Evolutionary conservation across 2,329 filamentous ascomycete genomes (phyloP), one percentile per base, ranked within the genome.

Genomic region (Penicillium hordei): DNA sequence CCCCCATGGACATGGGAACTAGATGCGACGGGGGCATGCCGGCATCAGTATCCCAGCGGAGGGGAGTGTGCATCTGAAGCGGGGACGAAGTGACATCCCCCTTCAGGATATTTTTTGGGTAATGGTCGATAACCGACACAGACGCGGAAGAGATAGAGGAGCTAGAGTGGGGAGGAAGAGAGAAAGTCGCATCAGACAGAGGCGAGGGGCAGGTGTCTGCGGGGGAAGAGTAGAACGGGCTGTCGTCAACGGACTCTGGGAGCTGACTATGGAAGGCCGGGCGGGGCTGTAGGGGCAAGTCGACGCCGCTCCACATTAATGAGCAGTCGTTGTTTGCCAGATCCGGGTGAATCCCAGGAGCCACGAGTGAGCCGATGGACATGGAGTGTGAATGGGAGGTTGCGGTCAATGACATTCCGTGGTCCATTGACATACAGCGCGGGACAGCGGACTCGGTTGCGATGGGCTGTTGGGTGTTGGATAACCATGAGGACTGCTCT

Each of bases 151-250:
- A 72, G 36, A 72, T 65, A 2, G 71, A 72, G 39, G 69, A 71
- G 44, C 65, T 65, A 38, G 69, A 63, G 55, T 68, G 66, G 42
- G 67, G 65, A 48, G 70, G 69, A 42, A 74, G 62, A 38, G 68
- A 73, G 36, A 71, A 70, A 19, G 71, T 66, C 34, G 68, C 67
- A 55, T 76, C 75, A 1, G 74, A 76, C 4, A 71, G 65, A 36
- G 76, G 76, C n/a, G 76, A 78, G n/a, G 72, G 72, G 60, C 76
- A 78, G 52, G 75, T 74, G 55, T 77, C 76, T 42, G 76, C 75
- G 12, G 75, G 65, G 2, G 65, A 77, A 33, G 76, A 76, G 59
- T 77, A 78, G 59, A 77, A 73, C n/a, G 71, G 72, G 40, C 70
- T 68, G 52, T 78, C 76, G 45, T 76, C 75, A 6, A 70, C 62